Evolutionary conservation across 148 eudicot species (phyloP).

Genomic region (Silene uniflora): DNA sequence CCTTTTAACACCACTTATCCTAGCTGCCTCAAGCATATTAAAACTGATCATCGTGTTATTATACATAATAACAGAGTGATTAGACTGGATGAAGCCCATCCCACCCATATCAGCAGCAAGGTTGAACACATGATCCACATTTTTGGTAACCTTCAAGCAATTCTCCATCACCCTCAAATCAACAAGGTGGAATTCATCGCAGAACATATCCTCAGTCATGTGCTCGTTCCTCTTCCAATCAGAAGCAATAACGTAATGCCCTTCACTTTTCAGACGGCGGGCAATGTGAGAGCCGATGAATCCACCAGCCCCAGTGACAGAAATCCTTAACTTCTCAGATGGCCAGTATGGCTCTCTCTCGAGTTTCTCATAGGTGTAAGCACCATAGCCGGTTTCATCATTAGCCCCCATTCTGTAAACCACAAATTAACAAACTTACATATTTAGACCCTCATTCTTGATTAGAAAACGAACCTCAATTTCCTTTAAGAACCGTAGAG

Average conservation of each 20-base stretch:
- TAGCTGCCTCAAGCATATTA: constrained; percentile 57
- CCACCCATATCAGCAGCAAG: no score
- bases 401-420: constrained; percentile 37
- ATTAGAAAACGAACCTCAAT: no score
- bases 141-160: no score
- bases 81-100: constrained; percentile 58
- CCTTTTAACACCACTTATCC: constrained; percentile 53
- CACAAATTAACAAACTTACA: background rate
- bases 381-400: constrained; percentile 40
- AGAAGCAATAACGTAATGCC: constrained; percentile 51
- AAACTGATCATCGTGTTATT: constrained; percentile 60
- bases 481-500: no score
- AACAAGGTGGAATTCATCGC: constrained; percentile 52
- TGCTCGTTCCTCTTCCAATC: constrained; percentile 65
- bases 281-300: constrained; percentile 57
- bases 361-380: constrained; percentile 49
- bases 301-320: constrained; percentile 53
- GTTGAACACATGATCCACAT: no score
- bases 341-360: constrained; percentile 57
- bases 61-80: constrained; percentile 53
- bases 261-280: constrained; percentile 47
- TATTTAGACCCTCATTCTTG: no score
- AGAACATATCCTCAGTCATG: constrained; percentile 58
- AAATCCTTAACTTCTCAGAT: constrained; percentile 44
- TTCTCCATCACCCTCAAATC: constrained; percentile 59